A percentile compares a stretch with the other conserved stretches of the same genome.
Conservation (phyloP, 2,329 filamentous ascomycete species). For the Nigrospora sphaerica region DNA sequence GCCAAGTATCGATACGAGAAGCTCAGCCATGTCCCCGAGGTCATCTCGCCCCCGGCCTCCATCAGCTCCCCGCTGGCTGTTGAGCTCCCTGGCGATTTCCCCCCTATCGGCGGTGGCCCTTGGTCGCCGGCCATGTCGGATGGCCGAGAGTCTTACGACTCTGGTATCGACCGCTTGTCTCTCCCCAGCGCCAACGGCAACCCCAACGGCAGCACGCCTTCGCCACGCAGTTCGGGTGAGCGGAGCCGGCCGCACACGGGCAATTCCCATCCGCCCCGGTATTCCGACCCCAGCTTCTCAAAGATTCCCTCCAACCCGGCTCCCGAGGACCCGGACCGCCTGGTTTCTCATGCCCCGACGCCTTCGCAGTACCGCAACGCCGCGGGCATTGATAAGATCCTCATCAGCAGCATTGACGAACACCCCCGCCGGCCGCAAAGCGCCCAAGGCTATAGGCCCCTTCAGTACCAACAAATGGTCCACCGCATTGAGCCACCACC, state of each 20-base stretch:
- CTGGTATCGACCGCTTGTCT: conserved; percentile 42
- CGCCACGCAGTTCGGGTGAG: conserved; percentile 45
- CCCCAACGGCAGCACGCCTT: conserved; percentile 25
- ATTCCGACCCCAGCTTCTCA: conserved; percentile 10
- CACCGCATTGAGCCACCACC: conserved; percentile 58
- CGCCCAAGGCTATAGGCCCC: conserved; percentile 13
- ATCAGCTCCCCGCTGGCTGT: conserved; percentile 43
- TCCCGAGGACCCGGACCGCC: conserved; percentile 41
- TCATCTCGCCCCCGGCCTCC: conserved; percentile 31
- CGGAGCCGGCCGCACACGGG: conserved; percentile 27
- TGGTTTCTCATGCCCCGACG: conserved; percentile 49
- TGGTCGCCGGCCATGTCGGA: conserved; percentile 22
- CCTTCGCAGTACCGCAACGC: conserved; percentile 50
- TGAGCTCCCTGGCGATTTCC: conserved; percentile 52
- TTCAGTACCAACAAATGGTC: conserved; percentile 21
- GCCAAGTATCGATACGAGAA: conserved; percentile 64
- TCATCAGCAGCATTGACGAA: conserved; percentile 54
- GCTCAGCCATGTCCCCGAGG: conserved; percentile 32
- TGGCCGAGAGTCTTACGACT: conserved; percentile 50
- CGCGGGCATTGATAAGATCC: conserved; percentile 62
- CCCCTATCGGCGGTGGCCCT: conserved; percentile 14
- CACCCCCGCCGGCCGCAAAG: conserved; percentile 35
- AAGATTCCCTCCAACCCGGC: conserved; percentile 12
- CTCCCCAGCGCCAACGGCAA: conserved; percentile 20
- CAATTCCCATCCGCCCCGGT: conserved; percentile 19